A percentile compares a stretch with the other conserved stretches of the same genome.
Evolutionary conservation across 495 filamentous ascomycete species (phyloP).

Genomic region (Lophiostoma macrostomum): DNA sequence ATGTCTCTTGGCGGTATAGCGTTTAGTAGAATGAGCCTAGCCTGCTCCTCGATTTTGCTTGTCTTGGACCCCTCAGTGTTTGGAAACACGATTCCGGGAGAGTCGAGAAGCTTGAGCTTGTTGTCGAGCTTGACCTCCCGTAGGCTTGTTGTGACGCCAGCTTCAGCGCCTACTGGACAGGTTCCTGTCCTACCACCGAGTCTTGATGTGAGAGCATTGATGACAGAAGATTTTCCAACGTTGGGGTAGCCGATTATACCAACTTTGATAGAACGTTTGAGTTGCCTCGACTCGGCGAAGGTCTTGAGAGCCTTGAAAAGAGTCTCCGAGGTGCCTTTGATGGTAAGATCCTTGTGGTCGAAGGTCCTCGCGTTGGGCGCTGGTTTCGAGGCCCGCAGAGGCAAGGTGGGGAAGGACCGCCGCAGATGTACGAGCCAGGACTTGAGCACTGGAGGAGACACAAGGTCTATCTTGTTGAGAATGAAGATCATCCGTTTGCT

Average conservation of each 20-base stretch:
- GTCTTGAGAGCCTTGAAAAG: constrained; percentile 91
- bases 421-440: constrained; percentile 80
- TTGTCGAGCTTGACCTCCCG: constrained; percentile 91
- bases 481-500: constrained; percentile 89
- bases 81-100: constrained; percentile 94
- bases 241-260: constrained; percentile 97
- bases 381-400: constrained; percentile 79
- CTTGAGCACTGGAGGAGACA: constrained; percentile 66
- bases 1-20: constrained; percentile 92
- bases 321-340: constrained; percentile 78
- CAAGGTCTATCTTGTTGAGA: constrained; percentile 94
- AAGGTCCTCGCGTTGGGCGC: constrained; percentile 86
- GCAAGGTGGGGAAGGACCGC: constrained; percentile 88
- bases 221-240: constrained; percentile 94
- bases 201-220: constrained; percentile 85
- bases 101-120: constrained; percentile 91
- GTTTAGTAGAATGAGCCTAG: constrained; percentile 82
- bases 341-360: constrained; percentile 84
- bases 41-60: constrained; percentile 70
- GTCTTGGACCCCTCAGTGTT: constrained; percentile 51
- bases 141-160: constrained; percentile 85
- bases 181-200: constrained; percentile 66
- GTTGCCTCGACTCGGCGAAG: constrained; percentile 75
- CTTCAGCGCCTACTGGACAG: constrained; percentile 88
- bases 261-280: constrained; percentile 87